Evolutionary conservation across 331 rosid species (phyloP), one percentile per base, ranked within the genome.

Genomic region (Quercus phellos): DNA sequence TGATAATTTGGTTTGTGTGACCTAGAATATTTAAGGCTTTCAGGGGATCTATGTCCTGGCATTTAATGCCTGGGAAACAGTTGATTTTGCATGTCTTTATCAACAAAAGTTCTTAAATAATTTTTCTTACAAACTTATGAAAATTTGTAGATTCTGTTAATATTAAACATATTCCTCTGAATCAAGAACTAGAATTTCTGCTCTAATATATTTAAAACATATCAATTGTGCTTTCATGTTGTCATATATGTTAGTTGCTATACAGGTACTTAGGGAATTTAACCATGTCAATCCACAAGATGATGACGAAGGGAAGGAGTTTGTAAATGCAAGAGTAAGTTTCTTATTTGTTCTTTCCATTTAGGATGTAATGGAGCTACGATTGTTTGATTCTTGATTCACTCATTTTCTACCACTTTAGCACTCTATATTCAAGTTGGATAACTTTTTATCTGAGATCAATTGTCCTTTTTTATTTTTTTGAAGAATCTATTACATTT

Each of bases 201-300:
- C 8, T 63, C 9, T 29, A 16, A 63, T 14, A 63, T 18, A 5
- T 66, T 34, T 27, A 46, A 18, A 55, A 30, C 43, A 16, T 72
- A 53, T 67, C 42, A 6, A 10, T 42, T 51, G 50, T 63, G 22
- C 67, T 30, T 43, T 19, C 55, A 35, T 32, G 51, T 55, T 71
- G 60, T 43, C 55, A 6, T 7, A 32, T 84, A 75, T 74, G 85
- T 38, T 88, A 63, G 70, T 75, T 85, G 80, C 26, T 70, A 46
- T 53, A 21, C 89, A 95, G 98, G 94, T 95, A 72, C 96, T 95
- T 81, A 84, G 99, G 66, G 99, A 95, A 84, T 95, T 95, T 85
- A 91, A 93, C 91, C 99, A 95, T 82, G 97, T 95, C 56, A 91
- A 95, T 87, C 99, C 99, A 78, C 98, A 93, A 80, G 99, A 91